Evolutionary conservation across 805 yeast genomes (phyloP), one percentile per base, ranked within the genome.

Genomic region (Candida jianshihensis): DNA sequence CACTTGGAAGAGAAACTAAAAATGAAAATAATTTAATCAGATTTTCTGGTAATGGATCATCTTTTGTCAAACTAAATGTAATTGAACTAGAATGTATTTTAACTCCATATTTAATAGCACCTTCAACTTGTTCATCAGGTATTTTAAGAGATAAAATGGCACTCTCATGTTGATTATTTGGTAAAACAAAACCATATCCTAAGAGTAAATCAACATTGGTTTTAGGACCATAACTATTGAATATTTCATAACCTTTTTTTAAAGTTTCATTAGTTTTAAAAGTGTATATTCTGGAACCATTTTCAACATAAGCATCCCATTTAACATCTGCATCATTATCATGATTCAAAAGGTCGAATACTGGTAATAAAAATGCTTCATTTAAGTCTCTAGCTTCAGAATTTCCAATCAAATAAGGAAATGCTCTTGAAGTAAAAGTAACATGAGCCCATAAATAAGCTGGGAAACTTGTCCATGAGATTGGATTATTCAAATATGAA

Each of bases 141-240:
- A 84, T 60, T 49, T 75, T 75, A 38, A 87, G 64, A 5, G 81
- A 70, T 30, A 88, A 65, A 13, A 76, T 76, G 2, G 78, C 61
- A 5, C 63, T 51, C 43, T 84, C 90, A 25, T 75, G 75, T 9
- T 61, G 60, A 46, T 82, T 83, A 32, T 71, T 59, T 14, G 68
- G 69, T 3, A 78, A 33, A 9, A 77, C 70, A 57, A 89, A 89
- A 0, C 97, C 97, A 55, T 89, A 89, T 1, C 81, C 88, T 46
- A 88, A 60, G 6, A 89, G 57, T 19, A 88, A 57, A 44, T 86
- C 95, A 44, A 84, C 94, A 51, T 87, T 88, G 0, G 92, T 82
- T 56, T 87, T 88, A 36, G 83, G 76, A 2, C 96, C 97, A 57
- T 89, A 88, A 57, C 85, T 84, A 54, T 88, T 88, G 59, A 60